These are phyloP conservation scores for Mortierella sp. DNA, from an alignment of 371 early-diverging fungal species.

Conservation along the genomic window DNA sequence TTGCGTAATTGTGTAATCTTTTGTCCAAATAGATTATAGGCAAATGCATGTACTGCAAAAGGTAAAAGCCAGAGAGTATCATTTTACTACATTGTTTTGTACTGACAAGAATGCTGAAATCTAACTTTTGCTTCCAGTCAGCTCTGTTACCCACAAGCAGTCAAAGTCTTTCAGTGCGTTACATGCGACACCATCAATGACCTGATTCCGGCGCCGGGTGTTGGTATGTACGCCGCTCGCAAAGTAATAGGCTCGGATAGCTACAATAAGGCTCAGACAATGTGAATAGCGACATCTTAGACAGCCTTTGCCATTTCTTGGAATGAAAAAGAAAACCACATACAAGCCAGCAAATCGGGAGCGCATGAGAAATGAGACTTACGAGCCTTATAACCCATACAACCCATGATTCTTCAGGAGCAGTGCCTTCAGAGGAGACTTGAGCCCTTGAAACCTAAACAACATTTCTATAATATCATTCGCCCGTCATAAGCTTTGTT, in stretches of 20 bases:
- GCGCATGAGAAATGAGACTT: not conserved
- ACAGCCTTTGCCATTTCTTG: not conserved
- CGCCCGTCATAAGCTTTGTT: not conserved
- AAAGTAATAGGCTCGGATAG: not conserved
- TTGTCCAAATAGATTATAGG: conserved; percentile 56
- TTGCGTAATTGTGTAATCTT: not conserved
- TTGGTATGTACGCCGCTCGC: conserved; percentile 25
- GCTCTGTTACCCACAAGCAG: conserved; percentile 75
- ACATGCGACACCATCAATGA: conserved; percentile 93
- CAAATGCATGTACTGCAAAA: conserved; percentile 71
- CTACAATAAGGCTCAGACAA: not conserved
- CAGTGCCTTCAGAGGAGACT: not conserved
- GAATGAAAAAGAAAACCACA: not conserved
- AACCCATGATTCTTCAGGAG: not conserved
- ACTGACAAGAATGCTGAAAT: no score
- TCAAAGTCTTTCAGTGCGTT: conserved; percentile 87
- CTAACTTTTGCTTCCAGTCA: conserved; percentile 58
- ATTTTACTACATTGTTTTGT: not conserved
- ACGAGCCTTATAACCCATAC: no score
- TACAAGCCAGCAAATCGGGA: not conserved
- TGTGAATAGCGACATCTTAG: not conserved
- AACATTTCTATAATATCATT: not conserved
- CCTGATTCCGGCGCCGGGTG: conserved; percentile 60
- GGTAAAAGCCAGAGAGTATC: conserved; percentile 43
- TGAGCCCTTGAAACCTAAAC: not conserved